Conservation (phyloP, 2,329 filamentous ascomycete species). For the Talaromyces sp. region DNA sequence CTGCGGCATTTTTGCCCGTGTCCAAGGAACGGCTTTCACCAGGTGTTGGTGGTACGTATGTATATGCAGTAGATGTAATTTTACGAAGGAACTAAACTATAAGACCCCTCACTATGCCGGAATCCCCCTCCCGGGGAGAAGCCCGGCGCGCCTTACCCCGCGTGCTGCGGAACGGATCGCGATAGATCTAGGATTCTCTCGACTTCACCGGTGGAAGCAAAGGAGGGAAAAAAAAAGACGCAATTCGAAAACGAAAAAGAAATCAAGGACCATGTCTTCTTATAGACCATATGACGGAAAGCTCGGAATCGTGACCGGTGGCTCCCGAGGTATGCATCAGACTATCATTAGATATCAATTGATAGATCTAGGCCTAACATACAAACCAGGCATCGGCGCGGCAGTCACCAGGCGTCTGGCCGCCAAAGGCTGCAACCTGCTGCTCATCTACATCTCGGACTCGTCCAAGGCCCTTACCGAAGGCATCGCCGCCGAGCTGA, state of each 20-base stretch:
- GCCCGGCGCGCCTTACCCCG: neutral
- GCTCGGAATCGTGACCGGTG: slow-evolving; percentile 72
- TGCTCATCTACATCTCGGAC: slow-evolving; percentile 67
- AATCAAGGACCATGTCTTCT: neutral
- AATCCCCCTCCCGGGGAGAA: neutral
- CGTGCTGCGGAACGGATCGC: neutral
- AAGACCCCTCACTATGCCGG: neutral
- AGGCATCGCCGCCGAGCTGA: slow-evolving; percentile 52
- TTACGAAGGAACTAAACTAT: too few relatives aligned
- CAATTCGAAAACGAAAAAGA: neutral
- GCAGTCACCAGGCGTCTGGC: slow-evolving; percentile 65
- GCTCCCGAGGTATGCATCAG: slow-evolving; percentile 60
- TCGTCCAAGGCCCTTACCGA: slow-evolving; percentile 50
- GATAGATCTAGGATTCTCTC: neutral
- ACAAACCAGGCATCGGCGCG: slow-evolving; percentile 63
- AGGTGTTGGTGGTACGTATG: neutral
- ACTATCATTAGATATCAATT: neutral
- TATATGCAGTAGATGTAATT: too few relatives aligned
- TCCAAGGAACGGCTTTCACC: neutral
- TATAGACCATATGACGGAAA: slow-evolving; percentile 54
- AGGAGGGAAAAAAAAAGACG: neutral
- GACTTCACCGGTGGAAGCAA: neutral
- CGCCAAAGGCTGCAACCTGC: slow-evolving; percentile 61
- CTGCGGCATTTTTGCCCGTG: neutral
- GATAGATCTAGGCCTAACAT: neutral